These are phyloP conservation scores for Colletotrichum liaoningense DNA, from an alignment of 2,329 filamentous ascomycete species.

Conservation along the genomic window DNA sequence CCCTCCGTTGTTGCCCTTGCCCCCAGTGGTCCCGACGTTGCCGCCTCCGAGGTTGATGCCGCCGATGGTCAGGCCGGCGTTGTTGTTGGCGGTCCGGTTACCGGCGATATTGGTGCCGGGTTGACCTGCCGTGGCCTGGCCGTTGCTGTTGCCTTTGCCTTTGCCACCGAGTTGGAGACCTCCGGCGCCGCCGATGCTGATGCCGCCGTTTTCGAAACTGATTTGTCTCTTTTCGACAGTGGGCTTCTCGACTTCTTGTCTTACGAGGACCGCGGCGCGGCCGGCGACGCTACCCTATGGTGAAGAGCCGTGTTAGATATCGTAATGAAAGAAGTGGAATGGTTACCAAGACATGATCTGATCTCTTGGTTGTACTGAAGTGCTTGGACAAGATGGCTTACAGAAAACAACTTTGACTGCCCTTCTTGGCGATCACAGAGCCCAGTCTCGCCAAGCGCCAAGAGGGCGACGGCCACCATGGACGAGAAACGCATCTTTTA, in stretches of 20 bases:
- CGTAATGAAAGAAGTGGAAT: neutral
- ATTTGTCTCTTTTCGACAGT: slow-evolving; percentile 16
- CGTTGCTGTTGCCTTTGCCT: slow-evolving; percentile 1
- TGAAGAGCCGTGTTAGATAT: neutral
- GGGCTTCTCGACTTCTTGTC: neutral
- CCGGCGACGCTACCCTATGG: slow-evolving; percentile 21
- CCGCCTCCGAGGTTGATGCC: slow-evolving; percentile 11
- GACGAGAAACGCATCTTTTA: slow-evolving; percentile 15
- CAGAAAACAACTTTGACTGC: slow-evolving; percentile 10
- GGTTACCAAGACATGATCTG: no score
- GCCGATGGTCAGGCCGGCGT: slow-evolving; percentile 23
- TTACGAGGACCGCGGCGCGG: slow-evolving; percentile 27
- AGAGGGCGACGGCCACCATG: slow-evolving; percentile 1
- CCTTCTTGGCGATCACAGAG: slow-evolving; percentile 31
- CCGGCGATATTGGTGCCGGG: neutral
- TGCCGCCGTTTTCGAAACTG: slow-evolving; percentile 17
- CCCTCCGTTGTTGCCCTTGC: neutral
- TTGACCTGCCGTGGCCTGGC: neutral
- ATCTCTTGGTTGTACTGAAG: neutral
- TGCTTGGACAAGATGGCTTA: neutral
- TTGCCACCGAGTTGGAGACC: slow-evolving; percentile 12
- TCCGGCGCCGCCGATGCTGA: slow-evolving; percentile 15
- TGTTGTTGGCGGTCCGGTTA: slow-evolving; percentile 13
- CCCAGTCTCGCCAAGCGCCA: slow-evolving; percentile 24
- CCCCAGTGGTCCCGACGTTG: neutral